A percentile compares a stretch with the other conserved stretches of the same genome.
Evolutionary conservation across 2,329 filamentous ascomycete genomes (phyloP).

Genomic region (Kalmusia sp.): DNA sequence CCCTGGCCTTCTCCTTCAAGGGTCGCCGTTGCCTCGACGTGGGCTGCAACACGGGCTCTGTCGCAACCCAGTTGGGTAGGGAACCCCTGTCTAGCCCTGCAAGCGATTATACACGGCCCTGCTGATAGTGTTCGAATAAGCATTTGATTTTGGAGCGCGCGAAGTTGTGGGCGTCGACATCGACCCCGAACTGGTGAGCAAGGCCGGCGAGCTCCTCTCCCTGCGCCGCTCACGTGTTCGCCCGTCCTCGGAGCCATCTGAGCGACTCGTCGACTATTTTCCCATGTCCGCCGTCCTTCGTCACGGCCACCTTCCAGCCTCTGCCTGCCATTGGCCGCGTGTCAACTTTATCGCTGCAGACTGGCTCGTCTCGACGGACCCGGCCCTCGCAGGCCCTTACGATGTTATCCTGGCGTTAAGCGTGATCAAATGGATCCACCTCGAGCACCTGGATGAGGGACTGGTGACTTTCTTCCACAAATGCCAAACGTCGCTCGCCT

Average conservation of each 20-base stretch:
- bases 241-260: conserved; percentile 24
- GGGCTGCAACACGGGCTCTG: conserved; percentile 49
- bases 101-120: conserved; percentile 39
- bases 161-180: conserved; percentile 50
- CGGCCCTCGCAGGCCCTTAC: conserved; percentile 34
- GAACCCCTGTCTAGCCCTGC: conserved; percentile 28
- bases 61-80: conserved; percentile 49
- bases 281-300: conserved; percentile 45
- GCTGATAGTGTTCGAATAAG: conserved; percentile 42
- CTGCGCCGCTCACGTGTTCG: conserved; percentile 45
- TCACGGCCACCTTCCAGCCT: conserved; percentile 30
- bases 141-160: conserved; percentile 45
- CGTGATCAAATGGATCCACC: conserved; percentile 50
- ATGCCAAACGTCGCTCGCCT: conserved; percentile 35
- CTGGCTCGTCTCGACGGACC: conserved; percentile 37
- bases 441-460: conserved; percentile 44
- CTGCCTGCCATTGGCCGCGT: conserved; percentile 29
- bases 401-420: conserved; percentile 48
- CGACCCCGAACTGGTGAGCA: conserved; percentile 43
- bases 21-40: conserved; percentile 47
- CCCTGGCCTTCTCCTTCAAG: conserved; percentile 40
- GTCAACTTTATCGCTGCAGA: conserved; percentile 43
- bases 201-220: conserved; percentile 45
- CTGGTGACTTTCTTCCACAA: conserved; percentile 41
- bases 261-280: conserved; percentile 39